A percentile compares a stretch with the other conserved stretches of the same genome.
phyloP scores from a whole-genome alignment of 192 early-diverging fungal genomes.

The Haplosporangium gracile region DNA sequence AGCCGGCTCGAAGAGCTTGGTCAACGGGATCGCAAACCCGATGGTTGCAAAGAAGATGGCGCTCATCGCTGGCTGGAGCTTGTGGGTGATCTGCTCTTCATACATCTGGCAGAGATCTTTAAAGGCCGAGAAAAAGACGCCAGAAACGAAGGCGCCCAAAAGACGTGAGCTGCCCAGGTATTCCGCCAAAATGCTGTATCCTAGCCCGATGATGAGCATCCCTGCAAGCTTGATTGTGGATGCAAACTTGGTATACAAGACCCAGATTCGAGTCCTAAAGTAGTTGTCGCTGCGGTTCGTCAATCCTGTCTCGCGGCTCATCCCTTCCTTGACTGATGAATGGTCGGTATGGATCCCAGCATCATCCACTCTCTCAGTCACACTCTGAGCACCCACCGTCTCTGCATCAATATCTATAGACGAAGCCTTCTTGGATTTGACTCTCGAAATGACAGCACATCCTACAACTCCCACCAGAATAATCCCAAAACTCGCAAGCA shows the following conservation, averaged over 20 bases:
- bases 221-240: constrained; percentile 24
- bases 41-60: constrained; percentile 55
- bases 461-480: constrained; percentile 29
- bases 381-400: not conserved
- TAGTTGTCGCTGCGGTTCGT: not conserved
- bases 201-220: constrained; percentile 28
- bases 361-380: not conserved
- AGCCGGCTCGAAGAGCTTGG: constrained; percentile 24
- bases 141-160: constrained; percentile 50
- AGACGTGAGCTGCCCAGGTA: constrained; percentile 53
- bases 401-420: not conserved
- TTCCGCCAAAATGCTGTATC: constrained; percentile 50
- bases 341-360: not conserved
- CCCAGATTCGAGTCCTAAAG: not conserved
- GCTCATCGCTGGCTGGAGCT: constrained; percentile 27
- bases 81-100: constrained; percentile 13
- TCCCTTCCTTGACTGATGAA: constrained; percentile 12
- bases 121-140: constrained; percentile 42
- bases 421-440: not conserved
- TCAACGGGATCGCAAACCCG: constrained; percentile 43
- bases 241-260: not conserved
- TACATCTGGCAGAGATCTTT: not conserved
- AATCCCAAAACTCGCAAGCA: constrained; percentile 41
- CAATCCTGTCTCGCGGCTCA: not conserved
- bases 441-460: constrained; percentile 12